Evolutionary conservation across 164 flowering plant species (phyloP), one percentile per base, ranked within the genome.

Genomic region (Tetracentron sinense): DNA sequence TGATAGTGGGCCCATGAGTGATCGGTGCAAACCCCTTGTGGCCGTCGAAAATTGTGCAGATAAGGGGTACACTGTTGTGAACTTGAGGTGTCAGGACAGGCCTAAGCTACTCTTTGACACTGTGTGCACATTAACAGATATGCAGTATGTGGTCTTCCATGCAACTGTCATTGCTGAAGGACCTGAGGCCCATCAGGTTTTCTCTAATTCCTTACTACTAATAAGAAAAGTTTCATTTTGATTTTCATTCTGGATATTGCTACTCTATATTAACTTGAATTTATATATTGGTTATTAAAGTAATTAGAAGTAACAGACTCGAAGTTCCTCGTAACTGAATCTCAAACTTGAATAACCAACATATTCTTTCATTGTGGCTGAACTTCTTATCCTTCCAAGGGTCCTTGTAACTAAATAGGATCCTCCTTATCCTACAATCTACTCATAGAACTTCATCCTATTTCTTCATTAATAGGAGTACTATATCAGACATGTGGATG

Each of bases 401-500:
- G 38, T 33, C 38, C 44, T 38, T 38, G 44, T 10, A 12, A 12
- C 14, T 38, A 1, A 8, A 16, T 10, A 10, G 4, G 8, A 8
- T 38, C 8, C 44, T 4, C 44, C 44, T 38, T 38, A 38, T n/a
- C n/a, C n/a, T 4, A 14, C 55, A 20, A 25, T 25, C 26, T 16
- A 12, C 51, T 59, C 15, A 30, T 14, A 54, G 56, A 22, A 7
- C 60, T n/a, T 23, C n/a, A 25, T 22, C 57, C 58, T 50, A 44
- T 27, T 46, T 11, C 5, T 66, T 22, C 17, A 26, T 28, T 7
- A 29, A 29, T 60, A 94, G 98, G 98, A 94, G 72, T 94, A 81
- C 66, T 94, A 75, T 62, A 86, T 94, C 44, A 81, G 98, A 68
- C 98, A 91, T 73, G 64, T 71, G 47, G 98, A 94, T 68, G 98